Percentiles rank a stretch among this genome's conserved stretches.
Conservation (phyloP, 1,139 yeast genomes). For the Schizosaccharomyces versatilis region DNA sequence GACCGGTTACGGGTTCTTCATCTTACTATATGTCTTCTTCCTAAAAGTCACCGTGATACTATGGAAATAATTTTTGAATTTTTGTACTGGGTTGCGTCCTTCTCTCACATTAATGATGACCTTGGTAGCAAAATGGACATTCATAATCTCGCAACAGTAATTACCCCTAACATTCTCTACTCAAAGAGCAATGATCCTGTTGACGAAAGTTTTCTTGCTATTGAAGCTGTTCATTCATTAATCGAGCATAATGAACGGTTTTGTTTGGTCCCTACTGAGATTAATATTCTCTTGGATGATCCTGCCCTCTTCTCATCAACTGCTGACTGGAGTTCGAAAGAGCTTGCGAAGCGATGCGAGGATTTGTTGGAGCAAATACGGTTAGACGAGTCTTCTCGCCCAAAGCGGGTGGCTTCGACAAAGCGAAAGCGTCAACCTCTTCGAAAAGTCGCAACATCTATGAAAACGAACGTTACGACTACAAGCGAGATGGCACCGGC, state of each 20-base stretch:
- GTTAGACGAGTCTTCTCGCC: background rate
- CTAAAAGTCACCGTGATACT: constrained; percentile 61
- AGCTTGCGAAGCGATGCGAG: constrained; percentile 16
- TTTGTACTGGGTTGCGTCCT: constrained; percentile 88
- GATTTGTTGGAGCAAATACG: constrained; percentile 4
- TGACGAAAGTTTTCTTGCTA: constrained; percentile 69
- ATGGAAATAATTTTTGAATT: constrained; percentile 71
- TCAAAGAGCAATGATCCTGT: constrained; percentile 28
- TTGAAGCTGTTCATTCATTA: constrained; percentile 70
- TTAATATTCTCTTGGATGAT: constrained; percentile 20
- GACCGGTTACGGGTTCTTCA: constrained; percentile 39
- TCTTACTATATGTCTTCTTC: constrained; percentile 57
- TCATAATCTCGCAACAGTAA: constrained; percentile 83
- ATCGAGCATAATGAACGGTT: constrained; percentile 69
- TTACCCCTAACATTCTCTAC: constrained; percentile 76
- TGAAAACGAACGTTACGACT: background rate
- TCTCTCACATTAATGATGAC: constrained; percentile 60
- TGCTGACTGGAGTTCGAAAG: constrained; percentile 17
- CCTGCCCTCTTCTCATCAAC: constrained; percentile 15
- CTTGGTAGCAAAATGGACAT: constrained; percentile 92
- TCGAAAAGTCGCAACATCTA: background rate
- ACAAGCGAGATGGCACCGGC: background rate
- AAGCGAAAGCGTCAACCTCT: background rate
- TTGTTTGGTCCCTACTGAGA: constrained; percentile 44
- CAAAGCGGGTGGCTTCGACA: background rate